Evolutionary conservation across 73 alveolate species (phyloP), one percentile per base, ranked within the genome.

Genomic region (Tetrahymena elliotti): DNA sequence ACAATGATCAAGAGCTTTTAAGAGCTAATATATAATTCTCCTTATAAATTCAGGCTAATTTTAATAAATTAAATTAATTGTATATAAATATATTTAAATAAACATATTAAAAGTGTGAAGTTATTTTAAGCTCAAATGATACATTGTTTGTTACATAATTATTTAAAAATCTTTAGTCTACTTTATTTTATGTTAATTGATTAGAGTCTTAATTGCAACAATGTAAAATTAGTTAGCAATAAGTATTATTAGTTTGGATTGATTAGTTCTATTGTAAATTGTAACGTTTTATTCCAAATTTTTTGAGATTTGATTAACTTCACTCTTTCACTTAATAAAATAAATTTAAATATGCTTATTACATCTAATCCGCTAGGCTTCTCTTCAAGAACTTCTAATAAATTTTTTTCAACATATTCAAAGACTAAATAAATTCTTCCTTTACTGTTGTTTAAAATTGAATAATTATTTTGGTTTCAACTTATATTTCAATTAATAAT

Each of bases 401-500:
- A 95, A 88, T 98, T 98, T 94, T 97, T 97, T 95, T 98, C 99
- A 1, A 98, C 99, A 94, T 98, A 98, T 93, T 98, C 99, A 96
- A 98, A 98, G 33, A 98, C 99, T 39, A 94, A 88, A 38, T 94
- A 94, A 0, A 94, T 94, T 35, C 96, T 84, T 22, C 96, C 96
- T 31, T 94, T 94, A 18, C 83, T 94, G 36, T 68, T 27, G 13
- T 68, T 27, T 27, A 68, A 68, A 68, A 68, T n/a, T 68, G 88
- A 68, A 27, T n/a, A 68, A 68, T 68, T 68, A 31, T 27, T 68
- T 18, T 68, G n/a, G 88, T 10, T n/a, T 68, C 88, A 68, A 27
- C 22, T 68, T 11, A 27, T 68, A 18, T 27, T 1, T 47, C 82
- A 47, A 47, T 47, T 47, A 18, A 47, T 47, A 18, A 10, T 47